phyloP scores from a whole-genome alignment of 805 yeast genomes.

The Starmera quercuum region DNA sequence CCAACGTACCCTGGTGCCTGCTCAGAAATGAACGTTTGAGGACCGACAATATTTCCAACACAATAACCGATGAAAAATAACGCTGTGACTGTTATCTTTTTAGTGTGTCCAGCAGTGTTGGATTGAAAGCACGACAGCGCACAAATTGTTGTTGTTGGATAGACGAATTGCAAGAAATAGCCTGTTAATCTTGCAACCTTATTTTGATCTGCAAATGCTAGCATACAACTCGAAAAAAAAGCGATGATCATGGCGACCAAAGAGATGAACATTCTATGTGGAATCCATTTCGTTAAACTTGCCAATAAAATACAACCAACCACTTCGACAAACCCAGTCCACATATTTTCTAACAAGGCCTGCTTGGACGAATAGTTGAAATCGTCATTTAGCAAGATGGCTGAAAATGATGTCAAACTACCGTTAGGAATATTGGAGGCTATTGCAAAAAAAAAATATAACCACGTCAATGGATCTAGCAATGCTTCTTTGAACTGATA shows the following conservation, averaged over 20 bases:
- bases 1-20: constrained; percentile 50
- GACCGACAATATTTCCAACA: constrained; percentile 60
- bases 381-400: constrained; percentile 29
- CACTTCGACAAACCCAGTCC: constrained; percentile 21
- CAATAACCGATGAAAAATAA: constrained; percentile 55
- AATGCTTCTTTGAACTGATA: constrained; percentile 31
- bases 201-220: constrained; percentile 19
- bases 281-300: constrained; percentile 2
- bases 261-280: constrained; percentile 21
- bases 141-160: constrained; percentile 26
- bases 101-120: constrained; percentile 64
- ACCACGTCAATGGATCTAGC: constrained; percentile 33
- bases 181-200: constrained; percentile 7
- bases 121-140: constrained; percentile 26
- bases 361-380: constrained; percentile 30
- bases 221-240: constrained; percentile 20
- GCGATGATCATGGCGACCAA: constrained; percentile 19
- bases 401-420: constrained; percentile 35
- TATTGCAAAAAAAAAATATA: constrained; percentile 24
- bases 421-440: constrained; percentile 34
- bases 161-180: constrained; percentile 1
- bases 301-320: constrained; percentile 16
- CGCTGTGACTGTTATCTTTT: constrained; percentile 51
- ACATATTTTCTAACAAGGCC: constrained; percentile 25
- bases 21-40: constrained; percentile 50